phyloP scores from a whole-genome alignment of 495 filamentous ascomycete species.

The Mytilinidion resinicola region DNA sequence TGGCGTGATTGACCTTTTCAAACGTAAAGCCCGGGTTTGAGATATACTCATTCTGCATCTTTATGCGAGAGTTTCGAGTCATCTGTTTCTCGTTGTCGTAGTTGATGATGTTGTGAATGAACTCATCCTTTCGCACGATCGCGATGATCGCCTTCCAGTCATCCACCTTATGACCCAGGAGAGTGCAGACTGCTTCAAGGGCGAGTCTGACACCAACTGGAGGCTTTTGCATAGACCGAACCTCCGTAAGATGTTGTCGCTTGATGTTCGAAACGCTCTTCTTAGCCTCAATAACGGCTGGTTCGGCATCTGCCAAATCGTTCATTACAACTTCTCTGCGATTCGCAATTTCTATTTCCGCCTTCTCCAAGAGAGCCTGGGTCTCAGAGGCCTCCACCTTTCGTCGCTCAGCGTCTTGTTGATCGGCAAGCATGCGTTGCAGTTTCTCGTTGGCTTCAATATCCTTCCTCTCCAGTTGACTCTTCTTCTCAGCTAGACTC shows the following conservation, averaged over 20 bases:
- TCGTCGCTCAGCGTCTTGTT: constrained; percentile 89
- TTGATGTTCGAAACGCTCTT: constrained; percentile 98
- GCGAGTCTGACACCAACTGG: constrained; percentile 85
- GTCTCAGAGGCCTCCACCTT: constrained; percentile 83
- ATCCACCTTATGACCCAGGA: constrained; percentile 83
- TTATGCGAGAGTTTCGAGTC: constrained; percentile 70
- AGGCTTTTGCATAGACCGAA: constrained; percentile 90
- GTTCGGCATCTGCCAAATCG: constrained; percentile 87
- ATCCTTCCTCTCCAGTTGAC: constrained; percentile 86
- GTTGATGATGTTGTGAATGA: constrained; percentile 95
- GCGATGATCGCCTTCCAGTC: constrained; percentile 87
- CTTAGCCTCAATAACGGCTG: constrained; percentile 86
- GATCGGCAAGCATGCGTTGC: constrained; percentile 92
- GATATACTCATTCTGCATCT: constrained; percentile 90
- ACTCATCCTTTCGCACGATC: constrained; percentile 85
- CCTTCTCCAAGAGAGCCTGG: constrained; percentile 76
- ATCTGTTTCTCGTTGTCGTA: constrained; percentile 96
- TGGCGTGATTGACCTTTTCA: constrained; percentile 89
- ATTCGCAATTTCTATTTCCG: constrained; percentile 79
- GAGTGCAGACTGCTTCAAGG: constrained; percentile 87
- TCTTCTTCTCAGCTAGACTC: constrained; percentile 89
- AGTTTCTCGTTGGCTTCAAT: constrained; percentile 94
- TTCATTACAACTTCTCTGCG: constrained; percentile 78
- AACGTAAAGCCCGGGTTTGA: constrained; percentile 92
- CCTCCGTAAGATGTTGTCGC: constrained; percentile 91